Evolutionary conservation across 2,329 filamentous ascomycete genomes (phyloP).

Genomic region (Microsporum canis): DNA sequence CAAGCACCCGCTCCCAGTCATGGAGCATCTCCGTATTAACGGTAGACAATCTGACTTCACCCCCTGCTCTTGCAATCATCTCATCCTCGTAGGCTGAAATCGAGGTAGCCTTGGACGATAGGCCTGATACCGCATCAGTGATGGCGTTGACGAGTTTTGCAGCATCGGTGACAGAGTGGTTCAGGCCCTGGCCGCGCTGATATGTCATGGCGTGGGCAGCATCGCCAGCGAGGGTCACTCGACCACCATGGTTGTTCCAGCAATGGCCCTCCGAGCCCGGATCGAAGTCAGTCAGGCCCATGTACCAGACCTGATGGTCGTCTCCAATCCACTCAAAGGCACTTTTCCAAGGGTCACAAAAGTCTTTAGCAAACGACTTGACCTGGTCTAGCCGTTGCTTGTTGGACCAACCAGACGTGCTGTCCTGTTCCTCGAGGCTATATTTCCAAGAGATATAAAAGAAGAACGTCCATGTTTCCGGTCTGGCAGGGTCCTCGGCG

Average conservation of each 20-base stretch:
- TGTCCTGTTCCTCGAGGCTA: conserved; percentile 30
- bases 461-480: conserved; percentile 27
- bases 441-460: conserved; percentile 40
- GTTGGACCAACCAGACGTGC: conserved; percentile 23
- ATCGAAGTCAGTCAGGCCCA: conserved; percentile 28
- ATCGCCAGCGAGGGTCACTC: conserved; percentile 28
- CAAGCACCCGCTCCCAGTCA: conserved; percentile 25
- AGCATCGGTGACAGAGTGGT: conserved; percentile 28
- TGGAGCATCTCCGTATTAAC: conserved; percentile 39
- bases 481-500: conserved; percentile 17
- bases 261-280: conserved; percentile 10
- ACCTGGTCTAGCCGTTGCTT: conserved; percentile 27
- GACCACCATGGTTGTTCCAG: conserved; percentile 26
- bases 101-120: conserved; percentile 12
- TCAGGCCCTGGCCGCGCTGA: conserved; percentile 29
- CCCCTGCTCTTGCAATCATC: conserved; percentile 31
- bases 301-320: conserved; percentile 20
- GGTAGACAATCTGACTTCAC: conserved; percentile 36
- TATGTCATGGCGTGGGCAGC: conserved; percentile 34
- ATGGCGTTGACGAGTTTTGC: conserved; percentile 7
- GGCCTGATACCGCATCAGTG: neutral
- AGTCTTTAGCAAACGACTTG: conserved; percentile 34
- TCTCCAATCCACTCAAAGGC: conserved; percentile 25
- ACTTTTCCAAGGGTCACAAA: conserved; percentile 37
- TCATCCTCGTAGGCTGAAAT: conserved; percentile 25